A percentile compares a stretch with the other conserved stretches of the same genome.
Evolutionary conservation across 2,329 filamentous ascomycete species (phyloP).

Genomic region (Metarhizium guizhouense): DNA sequence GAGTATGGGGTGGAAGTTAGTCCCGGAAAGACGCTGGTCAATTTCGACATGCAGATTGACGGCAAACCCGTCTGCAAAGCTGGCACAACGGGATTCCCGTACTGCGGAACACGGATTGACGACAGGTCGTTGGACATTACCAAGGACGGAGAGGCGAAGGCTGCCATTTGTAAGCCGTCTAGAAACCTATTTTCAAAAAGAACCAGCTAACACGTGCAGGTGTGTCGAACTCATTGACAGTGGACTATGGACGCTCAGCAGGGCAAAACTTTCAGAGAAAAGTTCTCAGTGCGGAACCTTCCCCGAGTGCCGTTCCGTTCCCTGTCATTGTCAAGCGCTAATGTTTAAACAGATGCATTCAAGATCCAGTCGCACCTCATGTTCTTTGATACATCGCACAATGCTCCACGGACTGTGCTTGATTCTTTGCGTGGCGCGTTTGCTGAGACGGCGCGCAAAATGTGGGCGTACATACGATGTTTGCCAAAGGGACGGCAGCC

Average conservation of each 20-base stretch:
- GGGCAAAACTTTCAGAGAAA: conserved; percentile 77
- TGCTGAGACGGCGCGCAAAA: conserved; percentile 67
- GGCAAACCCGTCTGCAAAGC: conserved; percentile 40
- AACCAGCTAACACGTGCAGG: conserved; percentile 8
- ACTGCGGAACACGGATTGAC: conserved; percentile 76
- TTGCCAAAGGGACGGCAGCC: conserved; percentile 51
- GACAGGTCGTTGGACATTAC: conserved; percentile 64
- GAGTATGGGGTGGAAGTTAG: conserved; percentile 76
- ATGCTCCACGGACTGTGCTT: conserved; percentile 59
- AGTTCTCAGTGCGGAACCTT: conserved; percentile 48
- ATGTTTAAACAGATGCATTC: conserved; percentile 45
- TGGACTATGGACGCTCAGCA: conserved; percentile 63
- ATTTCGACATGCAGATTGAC: conserved; percentile 61
- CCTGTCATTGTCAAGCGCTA: not conserved
- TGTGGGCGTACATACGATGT: conserved; percentile 52
- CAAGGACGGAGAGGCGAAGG: conserved; percentile 51
- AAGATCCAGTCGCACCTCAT: conserved; percentile 79
- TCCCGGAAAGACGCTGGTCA: conserved; percentile 69
- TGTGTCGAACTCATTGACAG: conserved; percentile 64
- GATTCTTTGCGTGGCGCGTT: conserved; percentile 71
- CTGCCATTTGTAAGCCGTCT: conserved; percentile 6
- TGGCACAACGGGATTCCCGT: conserved; percentile 56
- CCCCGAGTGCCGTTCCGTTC: not conserved
- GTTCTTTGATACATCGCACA: conserved; percentile 74
- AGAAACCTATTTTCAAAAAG: not conserved